Evolutionary conservation across 2,329 filamentous ascomycete genomes (phyloP).

Genomic region (Xylaria sp.): DNA sequence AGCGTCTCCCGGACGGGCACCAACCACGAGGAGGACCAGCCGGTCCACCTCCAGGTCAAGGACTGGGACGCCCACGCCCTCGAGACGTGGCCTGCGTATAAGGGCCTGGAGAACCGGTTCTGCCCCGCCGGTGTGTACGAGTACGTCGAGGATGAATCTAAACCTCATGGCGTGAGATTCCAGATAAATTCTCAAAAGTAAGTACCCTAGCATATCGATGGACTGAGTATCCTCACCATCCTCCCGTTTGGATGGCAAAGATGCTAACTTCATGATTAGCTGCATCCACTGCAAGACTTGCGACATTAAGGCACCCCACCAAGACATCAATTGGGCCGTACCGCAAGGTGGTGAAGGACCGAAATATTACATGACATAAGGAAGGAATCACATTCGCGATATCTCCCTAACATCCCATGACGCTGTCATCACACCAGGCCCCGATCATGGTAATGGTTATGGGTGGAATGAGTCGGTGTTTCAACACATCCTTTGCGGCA

Average conservation of each 20-base stretch:
- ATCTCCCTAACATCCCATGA: background rate
- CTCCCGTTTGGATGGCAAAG: background rate
- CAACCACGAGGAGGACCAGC: constrained; percentile 98
- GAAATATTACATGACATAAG: constrained; percentile 70
- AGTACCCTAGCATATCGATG: constrained; percentile 46
- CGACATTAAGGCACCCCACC: constrained; percentile 95
- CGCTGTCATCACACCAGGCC: no score
- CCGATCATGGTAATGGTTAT: background rate
- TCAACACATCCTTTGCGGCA: background rate
- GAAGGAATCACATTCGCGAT: background rate
- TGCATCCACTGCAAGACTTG: constrained; percentile 99
- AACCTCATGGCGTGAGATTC: constrained; percentile 87
- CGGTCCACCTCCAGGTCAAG: constrained; percentile 90
- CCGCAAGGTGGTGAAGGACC: constrained; percentile 86
- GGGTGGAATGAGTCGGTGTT: background rate
- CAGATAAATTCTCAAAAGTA: constrained; percentile 98
- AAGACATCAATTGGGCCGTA: constrained; percentile 97
- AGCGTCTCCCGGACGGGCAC: constrained; percentile 94
- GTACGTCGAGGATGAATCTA: constrained; percentile 89
- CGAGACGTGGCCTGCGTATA: constrained; percentile 81
- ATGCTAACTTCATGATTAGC: constrained; percentile 52
- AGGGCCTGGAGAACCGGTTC: constrained; percentile 94
- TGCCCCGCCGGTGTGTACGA: constrained; percentile 98
- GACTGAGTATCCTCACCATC: background rate
- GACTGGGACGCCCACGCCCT: constrained; percentile 92